Conservation (phyloP, 2,329 filamentous ascomycete species). For the Aspergillus sp. region DNA sequence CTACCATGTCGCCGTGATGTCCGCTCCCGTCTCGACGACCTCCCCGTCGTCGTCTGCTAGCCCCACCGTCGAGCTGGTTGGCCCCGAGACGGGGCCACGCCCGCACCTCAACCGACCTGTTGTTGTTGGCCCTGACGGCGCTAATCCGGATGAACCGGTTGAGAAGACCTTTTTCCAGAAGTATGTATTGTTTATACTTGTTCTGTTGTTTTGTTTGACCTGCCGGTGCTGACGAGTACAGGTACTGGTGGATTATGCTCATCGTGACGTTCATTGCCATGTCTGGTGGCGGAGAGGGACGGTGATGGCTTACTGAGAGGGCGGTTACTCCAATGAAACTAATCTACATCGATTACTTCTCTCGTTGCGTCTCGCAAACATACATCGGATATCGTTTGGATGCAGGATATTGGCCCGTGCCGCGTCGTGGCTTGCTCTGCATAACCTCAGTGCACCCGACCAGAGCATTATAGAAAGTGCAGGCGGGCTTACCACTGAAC, state of each 20-base stretch:
- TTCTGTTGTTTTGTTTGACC: too few species aligned
- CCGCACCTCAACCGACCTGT: conserved; percentile 43
- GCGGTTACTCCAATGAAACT: too few species aligned
- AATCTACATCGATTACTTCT: background rate
- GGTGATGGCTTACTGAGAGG: conserved; percentile 12
- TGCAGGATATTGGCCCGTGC: too few species aligned
- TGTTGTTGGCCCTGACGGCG: conserved; percentile 38
- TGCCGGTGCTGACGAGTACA: too few species aligned
- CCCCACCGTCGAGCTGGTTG: conserved; percentile 35
- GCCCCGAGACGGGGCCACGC: conserved; percentile 28
- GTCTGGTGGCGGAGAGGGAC: conserved; percentile 39
- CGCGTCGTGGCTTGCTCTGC: too few species aligned
- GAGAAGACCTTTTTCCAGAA: conserved; percentile 48
- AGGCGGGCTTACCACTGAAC: too few species aligned
- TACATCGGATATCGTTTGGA: too few species aligned
- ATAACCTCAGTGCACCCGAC: too few species aligned
- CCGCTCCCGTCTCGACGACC: conserved; percentile 17
- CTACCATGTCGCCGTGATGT: conserved; percentile 40
- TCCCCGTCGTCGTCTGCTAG: conserved; percentile 12
- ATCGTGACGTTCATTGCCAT: conserved; percentile 42
- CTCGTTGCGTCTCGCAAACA: background rate
- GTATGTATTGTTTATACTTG: too few species aligned
- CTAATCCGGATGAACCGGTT: conserved; percentile 34
- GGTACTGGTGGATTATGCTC: conserved; percentile 50
- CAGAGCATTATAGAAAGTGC: too few species aligned